A percentile compares a stretch with the other conserved stretches of the same genome.
These are phyloP conservation scores for Kwoniella sp. DNA, from an alignment of 768 basidiomycete species.

Conservation along the genomic window DNA sequence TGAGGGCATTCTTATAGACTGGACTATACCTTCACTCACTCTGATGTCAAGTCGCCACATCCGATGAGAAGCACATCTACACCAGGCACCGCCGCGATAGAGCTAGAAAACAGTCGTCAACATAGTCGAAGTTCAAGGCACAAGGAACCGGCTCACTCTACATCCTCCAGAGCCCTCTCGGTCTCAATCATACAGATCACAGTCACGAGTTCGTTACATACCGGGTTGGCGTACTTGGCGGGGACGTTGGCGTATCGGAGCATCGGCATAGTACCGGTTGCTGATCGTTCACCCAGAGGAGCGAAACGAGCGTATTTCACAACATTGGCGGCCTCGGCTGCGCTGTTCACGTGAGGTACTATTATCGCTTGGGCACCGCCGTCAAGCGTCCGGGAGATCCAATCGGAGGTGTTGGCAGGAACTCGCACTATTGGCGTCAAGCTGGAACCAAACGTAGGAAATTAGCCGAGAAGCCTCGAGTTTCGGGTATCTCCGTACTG, in stretches of 20 bases:
- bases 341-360: constrained; percentile 44
- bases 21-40: constrained; percentile 27
- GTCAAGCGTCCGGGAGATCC: constrained; percentile 46
- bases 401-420: constrained; percentile 44
- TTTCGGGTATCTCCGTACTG: neutral
- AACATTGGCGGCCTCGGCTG: constrained; percentile 35
- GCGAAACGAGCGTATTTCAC: constrained; percentile 39
- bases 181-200: constrained; percentile 48
- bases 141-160: constrained; percentile 26
- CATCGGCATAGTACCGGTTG: constrained; percentile 35
- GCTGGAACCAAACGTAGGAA: constrained; percentile 16
- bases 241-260: constrained; percentile 34
- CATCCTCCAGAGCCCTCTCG: constrained; percentile 28
- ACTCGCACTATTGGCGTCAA: constrained; percentile 44
- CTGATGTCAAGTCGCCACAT: constrained; percentile 32
- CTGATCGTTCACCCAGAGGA: constrained; percentile 38
- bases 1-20: neutral
- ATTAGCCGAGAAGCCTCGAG: too few relatives aligned
- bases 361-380: constrained; percentile 46
- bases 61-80: constrained; percentile 42
- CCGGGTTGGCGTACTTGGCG: constrained; percentile 29
- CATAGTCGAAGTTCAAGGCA: neutral
- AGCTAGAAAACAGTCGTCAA: constrained; percentile 16
- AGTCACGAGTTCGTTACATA: constrained; percentile 33
- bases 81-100: constrained; percentile 44